phyloP scores from a whole-genome alignment of 768 basidiomycete genomes.

The Mycena vitilis region DNA sequence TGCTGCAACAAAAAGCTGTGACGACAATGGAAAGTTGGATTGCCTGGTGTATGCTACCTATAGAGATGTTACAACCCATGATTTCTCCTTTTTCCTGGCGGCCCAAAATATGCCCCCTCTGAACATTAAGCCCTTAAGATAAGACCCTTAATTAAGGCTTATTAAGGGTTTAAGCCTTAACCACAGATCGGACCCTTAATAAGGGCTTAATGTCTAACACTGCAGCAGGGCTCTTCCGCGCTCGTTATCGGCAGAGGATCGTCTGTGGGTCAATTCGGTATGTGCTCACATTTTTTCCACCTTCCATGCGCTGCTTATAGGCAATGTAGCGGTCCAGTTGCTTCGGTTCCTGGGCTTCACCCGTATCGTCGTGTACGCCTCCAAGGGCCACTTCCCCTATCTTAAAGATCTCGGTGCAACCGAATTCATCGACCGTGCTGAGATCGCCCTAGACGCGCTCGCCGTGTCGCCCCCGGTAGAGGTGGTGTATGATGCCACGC shows the following conservation, averaged over 20 bases:
- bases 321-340: conserved; percentile 4
- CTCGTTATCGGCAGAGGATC: conserved; percentile 29
- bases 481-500: conserved; percentile 12
- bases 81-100: no score
- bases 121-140: no score
- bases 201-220: no score
- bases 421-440: conserved; percentile 43
- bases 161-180: no score
- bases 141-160: no score
- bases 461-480: not conserved
- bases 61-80: no score
- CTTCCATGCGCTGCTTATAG: not conserved
- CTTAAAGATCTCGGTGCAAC: conserved; percentile 49
- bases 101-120: no score
- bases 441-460: not conserved
- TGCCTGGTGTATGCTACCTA: no score
- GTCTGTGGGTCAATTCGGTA: conserved; percentile 31
- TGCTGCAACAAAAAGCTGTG: no score
- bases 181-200: no score
- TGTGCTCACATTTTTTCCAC: not conserved
- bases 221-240: conserved; percentile 30
- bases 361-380: conserved; percentile 47
- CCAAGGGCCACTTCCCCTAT: conserved; percentile 50
- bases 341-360: conserved; percentile 46
- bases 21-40: no score